phyloP scores from a whole-genome alignment of 495 filamentous ascomycete genomes.

The Penicillium arizonense region DNA sequence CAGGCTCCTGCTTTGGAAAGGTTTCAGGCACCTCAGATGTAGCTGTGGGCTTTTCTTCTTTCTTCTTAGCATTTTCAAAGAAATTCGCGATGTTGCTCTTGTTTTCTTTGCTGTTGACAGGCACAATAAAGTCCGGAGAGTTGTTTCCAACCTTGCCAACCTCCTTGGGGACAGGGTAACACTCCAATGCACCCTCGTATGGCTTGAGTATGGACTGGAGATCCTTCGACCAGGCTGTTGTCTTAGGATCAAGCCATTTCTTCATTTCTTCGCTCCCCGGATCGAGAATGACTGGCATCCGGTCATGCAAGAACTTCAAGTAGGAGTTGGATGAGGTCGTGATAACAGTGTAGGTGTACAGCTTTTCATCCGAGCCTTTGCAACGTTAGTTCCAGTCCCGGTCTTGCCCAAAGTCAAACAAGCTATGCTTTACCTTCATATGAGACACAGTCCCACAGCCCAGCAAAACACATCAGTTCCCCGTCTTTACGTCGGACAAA shows the following conservation, averaged over 20 bases:
- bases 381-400: neutral
- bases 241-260: constrained; percentile 76
- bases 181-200: constrained; percentile 75
- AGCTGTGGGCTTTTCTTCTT: constrained; percentile 19
- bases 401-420: neutral
- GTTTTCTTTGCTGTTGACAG: constrained; percentile 77
- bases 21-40: neutral
- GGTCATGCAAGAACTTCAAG: constrained; percentile 81
- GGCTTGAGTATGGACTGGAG: constrained; percentile 75
- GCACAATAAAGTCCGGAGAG: constrained; percentile 76
- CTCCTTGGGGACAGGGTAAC: constrained; percentile 81
- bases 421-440: constrained; percentile 60
- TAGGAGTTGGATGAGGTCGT: constrained; percentile 82
- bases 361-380: constrained; percentile 56
- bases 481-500: constrained; percentile 80
- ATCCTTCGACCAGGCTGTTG: constrained; percentile 70
- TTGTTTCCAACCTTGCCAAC: constrained; percentile 97
- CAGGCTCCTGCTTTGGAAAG: constrained; percentile 10
- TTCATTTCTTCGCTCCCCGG: constrained; percentile 66
- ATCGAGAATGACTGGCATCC: constrained; percentile 94
- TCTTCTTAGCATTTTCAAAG: constrained; percentile 61
- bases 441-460: constrained; percentile 84
- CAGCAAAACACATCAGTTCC: constrained; percentile 82
- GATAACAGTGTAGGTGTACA: constrained; percentile 88
- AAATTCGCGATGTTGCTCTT: constrained; percentile 93